Conservation (phyloP, 2,329 filamentous ascomycete genomes). For the Aspergillus versicolor region DNA sequence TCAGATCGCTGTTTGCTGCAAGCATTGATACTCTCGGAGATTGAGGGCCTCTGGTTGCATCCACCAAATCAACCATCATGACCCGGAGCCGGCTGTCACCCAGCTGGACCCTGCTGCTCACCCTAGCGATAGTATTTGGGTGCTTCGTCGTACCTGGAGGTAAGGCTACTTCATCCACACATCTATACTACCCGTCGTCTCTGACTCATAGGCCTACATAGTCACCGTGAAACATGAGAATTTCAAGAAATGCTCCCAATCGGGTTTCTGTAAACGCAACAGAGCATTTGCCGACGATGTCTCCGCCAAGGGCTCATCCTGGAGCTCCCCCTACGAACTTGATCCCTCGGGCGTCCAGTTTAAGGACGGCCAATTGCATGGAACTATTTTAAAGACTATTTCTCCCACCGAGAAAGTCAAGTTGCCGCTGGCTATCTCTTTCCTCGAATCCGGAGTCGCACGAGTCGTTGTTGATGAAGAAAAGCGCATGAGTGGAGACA, state of each 20-base stretch:
- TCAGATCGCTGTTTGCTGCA: slow-evolving; percentile 20
- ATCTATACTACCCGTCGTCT: neutral
- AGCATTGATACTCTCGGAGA: slow-evolving; percentile 25
- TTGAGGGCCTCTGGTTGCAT: slow-evolving; percentile 36
- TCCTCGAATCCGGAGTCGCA: slow-evolving; percentile 84
- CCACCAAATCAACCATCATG: slow-evolving; percentile 43
- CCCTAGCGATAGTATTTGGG: slow-evolving; percentile 58
- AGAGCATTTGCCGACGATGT: slow-evolving; percentile 82
- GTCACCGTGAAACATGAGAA: slow-evolving; percentile 90
- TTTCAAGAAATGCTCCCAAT: slow-evolving; percentile 95
- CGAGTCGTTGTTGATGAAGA: slow-evolving; percentile 91
- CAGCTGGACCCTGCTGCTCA: slow-evolving; percentile 65
- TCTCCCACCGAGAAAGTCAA: slow-evolving; percentile 67
- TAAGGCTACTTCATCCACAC: slow-evolving; percentile 41
- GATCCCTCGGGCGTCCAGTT: slow-evolving; percentile 70
- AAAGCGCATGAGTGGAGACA: slow-evolving; percentile 81
- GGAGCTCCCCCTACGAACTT: slow-evolving; percentile 79
- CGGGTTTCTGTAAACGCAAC: slow-evolving; percentile 96
- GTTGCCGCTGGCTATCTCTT: slow-evolving; percentile 80
- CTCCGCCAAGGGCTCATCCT: slow-evolving; percentile 62
- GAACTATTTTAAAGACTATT: slow-evolving; percentile 77
- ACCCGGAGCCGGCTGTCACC: slow-evolving; percentile 52
- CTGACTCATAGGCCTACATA: slow-evolving; percentile 36
- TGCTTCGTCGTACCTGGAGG: slow-evolving; percentile 64
- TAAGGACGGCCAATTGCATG: slow-evolving; percentile 76